Conservation (phyloP, 2,329 filamentous ascomycete species). For the Fusarium pininemorale region DNA sequence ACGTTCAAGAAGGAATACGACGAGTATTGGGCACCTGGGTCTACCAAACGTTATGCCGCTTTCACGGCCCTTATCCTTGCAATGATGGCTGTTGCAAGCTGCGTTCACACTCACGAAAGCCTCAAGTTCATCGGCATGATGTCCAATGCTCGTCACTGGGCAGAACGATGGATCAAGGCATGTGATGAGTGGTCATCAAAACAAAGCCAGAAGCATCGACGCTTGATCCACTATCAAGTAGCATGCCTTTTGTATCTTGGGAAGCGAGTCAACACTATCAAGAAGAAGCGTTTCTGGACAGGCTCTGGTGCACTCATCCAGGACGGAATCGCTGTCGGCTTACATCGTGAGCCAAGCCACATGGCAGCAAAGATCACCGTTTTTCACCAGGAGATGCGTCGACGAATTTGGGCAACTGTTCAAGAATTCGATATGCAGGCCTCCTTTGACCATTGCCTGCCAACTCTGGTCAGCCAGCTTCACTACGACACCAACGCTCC, state of each 20-base stretch:
- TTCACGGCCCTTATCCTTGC: conserved; percentile 67
- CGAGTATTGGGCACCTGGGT: conserved; percentile 61
- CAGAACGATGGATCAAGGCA: conserved; percentile 65
- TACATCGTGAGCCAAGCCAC: conserved; percentile 67
- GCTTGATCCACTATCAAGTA: conserved; percentile 69
- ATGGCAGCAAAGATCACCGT: conserved; percentile 64
- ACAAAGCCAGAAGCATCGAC: conserved; percentile 70
- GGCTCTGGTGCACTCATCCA: conserved; percentile 64
- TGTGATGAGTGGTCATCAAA: conserved; percentile 63
- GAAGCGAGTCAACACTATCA: conserved; percentile 69
- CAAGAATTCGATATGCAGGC: conserved; percentile 71
- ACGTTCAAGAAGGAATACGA: conserved; percentile 66
- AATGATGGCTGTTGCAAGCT: conserved; percentile 68
- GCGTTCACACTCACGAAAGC: conserved; percentile 61
- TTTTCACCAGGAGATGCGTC: conserved; percentile 70
- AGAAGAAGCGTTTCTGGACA: conserved; percentile 73
- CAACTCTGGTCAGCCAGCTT: conserved; percentile 65
- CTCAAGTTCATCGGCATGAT: conserved; percentile 67
- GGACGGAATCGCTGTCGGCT: conserved; percentile 65
- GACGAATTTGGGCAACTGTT: conserved; percentile 69
- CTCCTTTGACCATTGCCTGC: conserved; percentile 68
- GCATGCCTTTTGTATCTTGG: conserved; percentile 67
- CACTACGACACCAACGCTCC: conserved; percentile 65
- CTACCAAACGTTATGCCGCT: conserved; percentile 57
- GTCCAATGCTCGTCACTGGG: conserved; percentile 63